Base-by-base conservation (phyloP, 2,329 filamentous ascomycete genomes). In the Pyrenophora teres region DNA sequence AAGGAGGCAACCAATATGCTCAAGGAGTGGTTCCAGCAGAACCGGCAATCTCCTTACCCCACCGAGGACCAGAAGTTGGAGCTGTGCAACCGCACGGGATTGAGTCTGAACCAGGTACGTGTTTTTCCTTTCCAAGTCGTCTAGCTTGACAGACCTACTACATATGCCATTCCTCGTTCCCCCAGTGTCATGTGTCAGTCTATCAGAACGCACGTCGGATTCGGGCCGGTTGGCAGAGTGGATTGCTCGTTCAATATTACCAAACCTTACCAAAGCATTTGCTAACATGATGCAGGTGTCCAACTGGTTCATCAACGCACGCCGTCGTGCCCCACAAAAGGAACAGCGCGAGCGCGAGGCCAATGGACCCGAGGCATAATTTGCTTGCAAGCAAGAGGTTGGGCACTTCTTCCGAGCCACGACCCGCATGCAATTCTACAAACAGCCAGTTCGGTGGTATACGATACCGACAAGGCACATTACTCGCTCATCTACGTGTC, bases 1-100 rank as follows among this genome's bases (percentile, higher is more conserved):
- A 95, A 95, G 69, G 88, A 92, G 47, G 90, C 90, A 0, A 96
- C 91, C 0, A 89, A 92, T 68, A 87, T 89, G 60, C 79, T 96
- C 35, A 84, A 89, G 46, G 79, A 83, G 0, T 96, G 92, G 92
- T 92, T 95, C 60, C n/a, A 44, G 3, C 54, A 57, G 23, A 67
- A 73, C 47, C 48, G 64, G 15, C 54, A 62, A 8, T 90, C 94
- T 67, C 90, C 91, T 0, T 96, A 96, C 69, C 91, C 91, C 1
- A 92, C 86, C 4, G 90, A 95, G 72, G 90, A 95, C 57, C 88
- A 95, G 76, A 95, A 96, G 74, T 85, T 92, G 68, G 84, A 89
- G 52, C 80, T 96, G 40, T 90, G 92, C 81, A 81, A 82, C 40
- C 80, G 85, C 66, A 96, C 91, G 0, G 86, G 86, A 0, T 78